Evolutionary conservation across 345 rosid genomes (phyloP), one percentile per base, ranked within the genome.

Genomic region (Lepidium africanum): DNA sequence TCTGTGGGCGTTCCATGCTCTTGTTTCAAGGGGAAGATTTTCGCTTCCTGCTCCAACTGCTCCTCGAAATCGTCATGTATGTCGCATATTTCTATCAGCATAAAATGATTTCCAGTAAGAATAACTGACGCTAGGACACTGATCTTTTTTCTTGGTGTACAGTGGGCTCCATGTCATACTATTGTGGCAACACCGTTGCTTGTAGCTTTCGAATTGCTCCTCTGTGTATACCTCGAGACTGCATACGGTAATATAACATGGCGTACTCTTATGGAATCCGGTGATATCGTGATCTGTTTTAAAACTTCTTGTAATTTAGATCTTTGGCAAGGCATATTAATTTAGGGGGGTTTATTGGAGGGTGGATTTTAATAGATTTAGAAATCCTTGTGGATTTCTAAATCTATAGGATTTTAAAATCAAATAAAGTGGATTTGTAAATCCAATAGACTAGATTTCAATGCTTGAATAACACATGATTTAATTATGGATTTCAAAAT

Each of bases 111-210:
- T 33, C 35, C 32, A 54, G 35, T 69, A 14, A 17, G n/a, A 5
- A 17, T 45, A 16, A 45, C 56, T 57, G 23, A 37, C 47, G 13
- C 55, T 9, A 45, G 10, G 64, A 65, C 33, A 25, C 37, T 51
- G 27, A 59, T 32, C 12, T 48, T 37, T 50, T 59, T 76, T 36
- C 65, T 73, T 80, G 60, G 63, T 81, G 72, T 71, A 84, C 88
- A 94, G 99, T 94, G 99, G 99, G 97, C 99, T 55, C 99, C 99
- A 10, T 94, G 99, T 82, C 99, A 94, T 82, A 86, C 99, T 52
- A 59, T 94, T 71, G 93, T 87, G 4, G 96, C 99, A 3, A 85
- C 88, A 70, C 99, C 99, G 5, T 82, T 94, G 83, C 89, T 94
- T 75, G 39, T 91, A 71, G 95, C 97, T 58, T 94, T 91, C 77